Evolutionary conservation across 306 rosid species (phyloP).

Genomic region (Ammopiptanthus mongolicus): DNA sequence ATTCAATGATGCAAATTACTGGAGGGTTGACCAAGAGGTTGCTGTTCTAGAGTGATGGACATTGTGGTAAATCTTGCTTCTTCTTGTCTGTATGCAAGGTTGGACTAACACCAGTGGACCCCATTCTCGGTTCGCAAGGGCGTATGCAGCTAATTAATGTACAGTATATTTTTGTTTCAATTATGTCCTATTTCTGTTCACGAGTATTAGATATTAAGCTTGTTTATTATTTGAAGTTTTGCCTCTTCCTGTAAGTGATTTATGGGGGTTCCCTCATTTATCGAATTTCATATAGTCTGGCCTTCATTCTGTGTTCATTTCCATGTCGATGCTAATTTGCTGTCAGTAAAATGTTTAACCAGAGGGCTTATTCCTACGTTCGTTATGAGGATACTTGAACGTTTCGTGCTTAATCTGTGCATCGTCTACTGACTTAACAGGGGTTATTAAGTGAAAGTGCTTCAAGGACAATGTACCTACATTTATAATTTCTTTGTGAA

Average conservation of each 20-base stretch:
- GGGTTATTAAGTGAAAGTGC: neutral
- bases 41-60: conserved; percentile 71
- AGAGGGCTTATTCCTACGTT: neutral
- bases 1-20: conserved; percentile 90
- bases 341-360: neutral
- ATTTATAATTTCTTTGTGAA: neutral
- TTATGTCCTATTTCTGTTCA: conserved; percentile 49
- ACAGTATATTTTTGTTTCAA: conserved; percentile 77
- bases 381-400: neutral
- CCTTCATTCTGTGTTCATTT: conserved; percentile 1
- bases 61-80: conserved; percentile 12
- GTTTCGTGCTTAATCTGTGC: neutral
- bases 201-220: conserved; percentile 50
- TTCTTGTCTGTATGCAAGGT: conserved; percentile 32
- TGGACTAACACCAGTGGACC: conserved; percentile 31
- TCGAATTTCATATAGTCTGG: conserved; percentile 21
- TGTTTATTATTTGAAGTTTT: conserved; percentile 57
- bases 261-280: conserved; percentile 53
- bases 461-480: neutral
- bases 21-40: conserved; percentile 98
- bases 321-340: neutral
- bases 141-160: conserved; percentile 53
- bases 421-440: neutral
- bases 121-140: conserved; percentile 41
- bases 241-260: conserved; percentile 49